Base-by-base conservation (phyloP, 768 basidiomycete genomes). In the Neoboletus subvelutipes region DNA sequence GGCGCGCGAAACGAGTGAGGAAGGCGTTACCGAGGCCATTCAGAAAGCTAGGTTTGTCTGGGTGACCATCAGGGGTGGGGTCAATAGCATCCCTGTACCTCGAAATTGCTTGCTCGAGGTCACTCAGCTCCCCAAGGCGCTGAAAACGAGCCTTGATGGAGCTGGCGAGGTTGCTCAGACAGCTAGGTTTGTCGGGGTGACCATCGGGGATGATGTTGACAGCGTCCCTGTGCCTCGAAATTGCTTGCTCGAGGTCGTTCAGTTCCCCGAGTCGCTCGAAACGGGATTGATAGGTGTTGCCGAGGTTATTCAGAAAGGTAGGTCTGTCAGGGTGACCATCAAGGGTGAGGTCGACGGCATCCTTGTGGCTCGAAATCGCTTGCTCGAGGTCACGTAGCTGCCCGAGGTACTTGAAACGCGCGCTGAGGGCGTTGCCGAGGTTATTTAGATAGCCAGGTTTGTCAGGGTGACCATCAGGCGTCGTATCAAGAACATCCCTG, bases 61-160 rank as follows among this genome's bases (percentile, higher is more conserved):
- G 37, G 37, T 45, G 43, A 22, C 17, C 24, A 45, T 45, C 24
- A 28, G 43, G 43, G 17, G 26, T 45, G 2, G 28, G 13, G 10
- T 26, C 26, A 45, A 28, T 4, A 26, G 43, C 43, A 28, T 24
- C 17, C 7, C 4, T 45, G 15, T 9, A 15, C n/a, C 10, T 36
- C 3, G 26, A 45, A 18, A 51, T 39, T 2, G 55, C 49, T 22
- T 56, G 36, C 5, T 50, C 48, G 26, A 61, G 45, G 28, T 59
- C 57, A 10, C 26, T 1, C 4, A 33, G 24, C 15, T 47, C 13
- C 9, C 45, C 34, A 22, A 54, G 18, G 34, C 5, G 39, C 34
- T 47, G 22, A 12, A 45, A 53, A 52, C 52, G 52, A 48, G 33
- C 3, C 37, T 18, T 39, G 37, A 39, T 17, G 18, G 37, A 39